Base-by-base conservation (phyloP, 805 yeast genomes). In the Ogataea allantospora region DNA sequence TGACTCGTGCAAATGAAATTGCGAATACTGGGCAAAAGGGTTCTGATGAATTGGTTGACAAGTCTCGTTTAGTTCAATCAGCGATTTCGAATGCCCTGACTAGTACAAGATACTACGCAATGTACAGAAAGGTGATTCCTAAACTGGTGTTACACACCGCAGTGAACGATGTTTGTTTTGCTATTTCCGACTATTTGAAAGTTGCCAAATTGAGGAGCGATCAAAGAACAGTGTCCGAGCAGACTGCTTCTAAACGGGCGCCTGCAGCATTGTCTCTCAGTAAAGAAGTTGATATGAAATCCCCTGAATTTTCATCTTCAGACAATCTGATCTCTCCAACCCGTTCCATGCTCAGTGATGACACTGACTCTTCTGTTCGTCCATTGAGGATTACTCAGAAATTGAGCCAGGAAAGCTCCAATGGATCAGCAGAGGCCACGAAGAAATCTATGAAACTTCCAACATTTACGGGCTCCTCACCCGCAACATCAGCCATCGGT, bases 31-130 rank as follows among this genome's bases (percentile, higher is more conserved):
- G 59, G 5, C 63, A 63, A 17, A 60, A 65, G 6, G 64, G 58
- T 8, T 29, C 32, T 11, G 39, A 40, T 10, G 40, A 34, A 7
- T 36, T 53, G 7, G 57, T 36, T 52, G 68, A 40, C 68, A 74
- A 42, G 62, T 67, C 54, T 60, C 78, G 28, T 57, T 68, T 29
- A 53, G 68, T 85, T 4, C 75, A 81, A 39, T 81, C 83, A 30
- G 71, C 91, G 1, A 73, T 84, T 16, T 77, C 88, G 12, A 88
- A 83, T 60, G 75, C 80, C 0, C 77, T 91, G 27, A 80, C 95
- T 3, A 72, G 88, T 1, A 75, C 89, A 1, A 71, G 96, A 52
- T 86, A 87, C 54, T 83, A 68, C 58, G 76, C 84, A 1, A 64
- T 79, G 8, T 81, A 83, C 49, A 66, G 73, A 4, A 69, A 71